phyloP scores from a whole-genome alignment of 768 basidiomycete genomes.

The Serendipita sp. region DNA sequence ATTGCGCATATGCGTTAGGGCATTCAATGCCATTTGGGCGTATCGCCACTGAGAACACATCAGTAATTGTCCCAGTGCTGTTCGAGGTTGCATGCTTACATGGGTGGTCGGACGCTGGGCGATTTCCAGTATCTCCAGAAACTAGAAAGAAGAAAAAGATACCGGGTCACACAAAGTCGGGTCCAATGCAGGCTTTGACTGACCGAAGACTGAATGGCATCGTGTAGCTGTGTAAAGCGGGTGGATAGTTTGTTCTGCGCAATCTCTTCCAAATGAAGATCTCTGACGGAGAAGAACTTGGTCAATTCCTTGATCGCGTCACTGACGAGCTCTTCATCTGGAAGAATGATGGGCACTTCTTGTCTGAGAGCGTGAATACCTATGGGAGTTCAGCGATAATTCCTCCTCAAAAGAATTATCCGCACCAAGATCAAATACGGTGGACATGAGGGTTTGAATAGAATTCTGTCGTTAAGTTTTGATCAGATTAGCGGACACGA shows the following conservation, averaged over 20 bases:
- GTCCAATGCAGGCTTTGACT: constrained; percentile 6
- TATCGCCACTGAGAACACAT: constrained; percentile 57
- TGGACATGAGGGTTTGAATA: constrained; percentile 53
- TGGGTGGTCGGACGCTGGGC: constrained; percentile 51
- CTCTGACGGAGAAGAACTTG: constrained; percentile 20
- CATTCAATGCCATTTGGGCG: constrained; percentile 50
- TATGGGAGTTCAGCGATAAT: constrained; percentile 37
- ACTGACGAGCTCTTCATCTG: constrained; percentile 29
- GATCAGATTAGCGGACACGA: background rate
- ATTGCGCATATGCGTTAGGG: constrained; percentile 45
- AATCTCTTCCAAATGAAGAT: constrained; percentile 33
- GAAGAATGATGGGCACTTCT: constrained; percentile 33
- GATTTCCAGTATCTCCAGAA: constrained; percentile 43
- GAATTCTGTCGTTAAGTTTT: constrained; percentile 36
- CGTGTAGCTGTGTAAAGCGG: background rate
- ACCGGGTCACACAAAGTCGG: background rate
- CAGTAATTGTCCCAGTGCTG: constrained; percentile 9
- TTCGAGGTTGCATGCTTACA: constrained; percentile 28
- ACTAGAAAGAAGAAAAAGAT: constrained; percentile 23
- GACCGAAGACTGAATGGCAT: background rate
- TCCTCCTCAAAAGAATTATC: constrained; percentile 47
- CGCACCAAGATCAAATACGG: constrained; percentile 31
- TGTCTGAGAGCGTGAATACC: constrained; percentile 31
- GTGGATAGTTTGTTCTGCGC: background rate
- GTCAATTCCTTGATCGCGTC: constrained; percentile 27